Base-by-base conservation (phyloP, 1,284 basidiomycete genomes). In the Ceratobasidium sp. region DNA sequence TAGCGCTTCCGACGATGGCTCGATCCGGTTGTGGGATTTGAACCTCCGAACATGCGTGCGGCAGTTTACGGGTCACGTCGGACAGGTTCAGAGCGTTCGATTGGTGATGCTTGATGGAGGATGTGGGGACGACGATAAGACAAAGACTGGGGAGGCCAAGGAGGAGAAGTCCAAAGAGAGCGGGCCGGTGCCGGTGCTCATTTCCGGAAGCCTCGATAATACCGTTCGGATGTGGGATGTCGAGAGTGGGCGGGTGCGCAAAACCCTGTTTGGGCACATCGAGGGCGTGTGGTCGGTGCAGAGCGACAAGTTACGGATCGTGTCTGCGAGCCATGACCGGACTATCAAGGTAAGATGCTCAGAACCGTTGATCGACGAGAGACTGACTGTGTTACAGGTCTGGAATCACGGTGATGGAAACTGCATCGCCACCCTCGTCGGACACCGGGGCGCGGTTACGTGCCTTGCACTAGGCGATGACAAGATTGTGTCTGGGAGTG, bases 181-280 rank as follows among this genome's bases (percentile, higher is more conserved):
- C 7, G 72, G 69, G 27, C 73, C 80, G n/a, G 42, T 78, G 69
- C 89, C 93, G 1, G 81, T 96, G 15, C 84, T 99, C 67, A 87
- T 97, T 70, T 94, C 93, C 0, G 96, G 95, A 5, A 92, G 91
- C 74, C 82, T 98, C 72, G 96, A 99, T 78, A 98, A 98, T 77
- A 98, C 95, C 15, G 90, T 99, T 80, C 95, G 94, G 78, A 77
- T 96, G 17, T 99, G 97, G 97, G 95, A 98, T 76, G 88, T 98
- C 47, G 93, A 96, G 73, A 88, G 88, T 1, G 94, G 91, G 29
- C 87, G 90, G 74, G 86, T 90, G 53, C 82, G 87, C 56, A 84
- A 87, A 74, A 98, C 97, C 35, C 84, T 97, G 69, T 99, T 99
- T 77, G 97, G 96, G 0, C 95, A 97, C 77, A 93, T 95, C 73